A percentile compares a stretch with the other conserved stretches of the same genome.
phyloP scores from a whole-genome alignment of 73 alveolate genomes.

The Tetrahymena borealis region DNA sequence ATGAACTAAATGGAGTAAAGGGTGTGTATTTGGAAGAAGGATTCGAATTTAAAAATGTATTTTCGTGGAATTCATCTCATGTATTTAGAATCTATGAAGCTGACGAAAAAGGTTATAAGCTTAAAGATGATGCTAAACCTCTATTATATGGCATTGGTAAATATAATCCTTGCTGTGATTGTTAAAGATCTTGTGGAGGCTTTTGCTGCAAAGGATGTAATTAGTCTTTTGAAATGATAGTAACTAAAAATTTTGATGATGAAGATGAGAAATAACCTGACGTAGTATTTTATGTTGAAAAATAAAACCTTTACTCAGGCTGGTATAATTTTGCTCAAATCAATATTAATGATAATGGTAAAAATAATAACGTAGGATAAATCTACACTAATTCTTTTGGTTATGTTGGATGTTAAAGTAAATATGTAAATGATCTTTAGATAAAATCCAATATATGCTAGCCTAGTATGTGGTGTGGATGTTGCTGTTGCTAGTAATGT shows the following conservation, averaged over 20 bases:
- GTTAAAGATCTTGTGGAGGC: background rate
- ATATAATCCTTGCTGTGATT: background rate
- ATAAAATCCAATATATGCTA: background rate
- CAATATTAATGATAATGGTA: background rate
- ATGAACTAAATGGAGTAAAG: background rate
- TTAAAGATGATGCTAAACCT: background rate
- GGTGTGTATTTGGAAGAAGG: background rate
- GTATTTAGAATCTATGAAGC: background rate
- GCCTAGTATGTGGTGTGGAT: background rate
- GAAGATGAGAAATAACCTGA: background rate
- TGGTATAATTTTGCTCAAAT: background rate
- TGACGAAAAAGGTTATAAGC: background rate
- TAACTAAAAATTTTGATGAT: background rate
- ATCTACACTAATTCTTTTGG: background rate
- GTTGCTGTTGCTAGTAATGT: background rate
- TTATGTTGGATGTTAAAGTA: background rate
- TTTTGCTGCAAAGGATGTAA: background rate
- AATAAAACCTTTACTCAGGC: background rate
- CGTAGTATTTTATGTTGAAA: background rate
- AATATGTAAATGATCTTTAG: background rate
- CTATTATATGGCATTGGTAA: background rate
- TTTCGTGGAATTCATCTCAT: background rate
- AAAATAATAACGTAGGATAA: background rate
- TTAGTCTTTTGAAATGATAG: background rate
- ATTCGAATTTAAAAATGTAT: background rate